These are phyloP conservation scores for Funneliformis geosporum DNA, from an alignment of 192 early-diverging fungal species.

Conservation along the genomic window DNA sequence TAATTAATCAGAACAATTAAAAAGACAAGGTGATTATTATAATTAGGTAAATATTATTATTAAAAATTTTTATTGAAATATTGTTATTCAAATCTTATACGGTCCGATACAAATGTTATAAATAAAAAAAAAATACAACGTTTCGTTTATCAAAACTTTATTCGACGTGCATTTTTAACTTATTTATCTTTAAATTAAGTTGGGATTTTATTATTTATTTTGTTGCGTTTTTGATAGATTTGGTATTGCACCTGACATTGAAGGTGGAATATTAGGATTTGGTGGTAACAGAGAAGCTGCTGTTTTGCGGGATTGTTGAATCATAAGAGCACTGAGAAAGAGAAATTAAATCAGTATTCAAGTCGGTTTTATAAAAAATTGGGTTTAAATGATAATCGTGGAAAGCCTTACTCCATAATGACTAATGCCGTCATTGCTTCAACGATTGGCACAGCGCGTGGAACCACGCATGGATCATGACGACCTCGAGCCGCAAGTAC, in stretches of 20 bases:
- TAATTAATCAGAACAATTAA: too few species aligned
- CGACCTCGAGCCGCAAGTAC: conserved; percentile 88
- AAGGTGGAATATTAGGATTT: conserved; percentile 42
- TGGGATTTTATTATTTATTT: not conserved
- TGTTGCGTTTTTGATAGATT: not conserved
- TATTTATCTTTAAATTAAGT: too few species aligned
- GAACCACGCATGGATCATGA: conserved; percentile 97
- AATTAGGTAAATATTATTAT: too few species aligned
- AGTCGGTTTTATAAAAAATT: not conserved
- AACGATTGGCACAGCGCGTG: conserved; percentile 96
- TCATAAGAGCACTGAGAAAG: conserved; percentile 49
- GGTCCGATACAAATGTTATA: too few species aligned
- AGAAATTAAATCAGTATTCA: not conserved
- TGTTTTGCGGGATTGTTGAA: conserved; percentile 61
- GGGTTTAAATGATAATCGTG: not conserved
- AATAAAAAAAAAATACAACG: too few species aligned
- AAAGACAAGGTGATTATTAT: too few species aligned
- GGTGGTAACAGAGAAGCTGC: conserved; percentile 54
- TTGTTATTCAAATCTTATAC: too few species aligned
- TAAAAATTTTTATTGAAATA: too few species aligned
- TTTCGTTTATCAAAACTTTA: too few species aligned
- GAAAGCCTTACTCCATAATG: conserved; percentile 79
- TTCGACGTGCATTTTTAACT: too few species aligned
- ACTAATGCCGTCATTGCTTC: conserved; percentile 94
- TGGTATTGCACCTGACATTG: conserved; percentile 10